Evolutionary conservation across 106 monocot species (phyloP), one percentile per base, ranked within the genome.

Genomic region (Platanthera guangdongensis): DNA sequence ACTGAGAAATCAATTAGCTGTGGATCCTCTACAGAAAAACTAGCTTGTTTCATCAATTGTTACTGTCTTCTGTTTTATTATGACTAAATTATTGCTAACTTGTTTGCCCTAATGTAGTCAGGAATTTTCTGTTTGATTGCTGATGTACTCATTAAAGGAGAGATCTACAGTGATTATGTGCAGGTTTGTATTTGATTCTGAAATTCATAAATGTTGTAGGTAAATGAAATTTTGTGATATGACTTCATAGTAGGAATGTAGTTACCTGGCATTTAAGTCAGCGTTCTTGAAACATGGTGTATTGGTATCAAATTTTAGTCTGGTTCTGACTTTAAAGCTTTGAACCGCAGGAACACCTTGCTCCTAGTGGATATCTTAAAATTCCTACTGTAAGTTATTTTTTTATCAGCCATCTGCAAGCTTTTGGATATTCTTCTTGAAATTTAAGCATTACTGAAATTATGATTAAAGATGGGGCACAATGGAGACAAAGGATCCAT

Each of bases 281-380:
- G 4, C 1, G 51, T 21, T 50, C 48, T n/a, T 11, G 4, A 50
- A 49, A 51, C 4, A 50, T 39, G 39, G 39, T 39, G 39, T 39
- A 3, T 39, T 39, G 39, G 50, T n/a, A 11, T 57, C 50, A 46
- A 52, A 51, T 12, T 54, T 68, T 57, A n/a, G 21, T 69, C 7
- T 62, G 14, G 4, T 52, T 77, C 46, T 83, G 59, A 70, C 59
- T 70, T 67, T 13, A 45, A 21, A 62, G 45, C 18, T 50, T 12
- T 57, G 51, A 79, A 79, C 77, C 83, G 73, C 94, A 99, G 99
- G 83, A 67, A 15, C 94, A 92, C 76, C 77, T 99, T 73, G 92
- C 92, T 71, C 94, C 94, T 49, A 88, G 94, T 76, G 94, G 99
- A 49, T 99, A 94, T 84, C 71, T 94, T 19, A 99, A 99, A 73